Percentiles rank a stretch among this genome's conserved stretches.
Conservation (phyloP, 1,284 basidiomycete genomes). For the Malassezia pachydermatis region DNA sequence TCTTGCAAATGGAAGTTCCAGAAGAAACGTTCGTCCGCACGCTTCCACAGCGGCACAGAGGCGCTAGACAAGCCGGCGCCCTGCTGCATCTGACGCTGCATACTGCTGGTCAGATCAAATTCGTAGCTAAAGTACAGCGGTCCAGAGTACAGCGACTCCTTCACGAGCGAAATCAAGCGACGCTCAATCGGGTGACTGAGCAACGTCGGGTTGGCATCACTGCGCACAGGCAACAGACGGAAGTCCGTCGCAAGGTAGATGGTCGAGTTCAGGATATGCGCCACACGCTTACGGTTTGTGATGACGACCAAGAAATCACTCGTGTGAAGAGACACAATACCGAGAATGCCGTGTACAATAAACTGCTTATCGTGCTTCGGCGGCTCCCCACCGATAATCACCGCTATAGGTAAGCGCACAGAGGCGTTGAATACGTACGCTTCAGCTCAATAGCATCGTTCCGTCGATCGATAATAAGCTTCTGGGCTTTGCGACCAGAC, state of each 20-base stretch:
- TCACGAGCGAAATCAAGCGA: constrained; percentile 73
- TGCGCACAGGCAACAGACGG: constrained; percentile 70
- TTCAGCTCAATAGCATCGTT: constrained; percentile 1
- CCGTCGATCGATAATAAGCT: constrained; percentile 14
- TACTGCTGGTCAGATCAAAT: constrained; percentile 76
- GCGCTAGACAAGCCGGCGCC: constrained; percentile 51
- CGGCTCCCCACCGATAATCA: neutral
- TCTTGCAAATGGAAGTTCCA: constrained; percentile 70
- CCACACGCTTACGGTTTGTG: constrained; percentile 69
- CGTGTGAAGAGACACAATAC: constrained; percentile 37
- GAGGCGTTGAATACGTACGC: neutral
- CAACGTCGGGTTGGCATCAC: constrained; percentile 58
- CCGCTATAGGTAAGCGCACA: neutral
- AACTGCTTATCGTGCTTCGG: constrained; percentile 22
- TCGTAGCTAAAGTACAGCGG: constrained; percentile 82
- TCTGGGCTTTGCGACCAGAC: constrained; percentile 6
- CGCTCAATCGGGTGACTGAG: constrained; percentile 71
- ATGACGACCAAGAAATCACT: constrained; percentile 79
- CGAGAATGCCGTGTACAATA: constrained; percentile 33
- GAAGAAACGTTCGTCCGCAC: constrained; percentile 89
- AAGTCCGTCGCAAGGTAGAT: constrained; percentile 84
- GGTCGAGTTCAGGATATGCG: constrained; percentile 69
- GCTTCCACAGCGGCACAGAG: constrained; percentile 56
- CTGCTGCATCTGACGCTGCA: constrained; percentile 69
- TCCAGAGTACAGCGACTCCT: constrained; percentile 69